phyloP scores from a whole-genome alignment of 352 stramenopile genomes.

The Detonula confervacea region DNA sequence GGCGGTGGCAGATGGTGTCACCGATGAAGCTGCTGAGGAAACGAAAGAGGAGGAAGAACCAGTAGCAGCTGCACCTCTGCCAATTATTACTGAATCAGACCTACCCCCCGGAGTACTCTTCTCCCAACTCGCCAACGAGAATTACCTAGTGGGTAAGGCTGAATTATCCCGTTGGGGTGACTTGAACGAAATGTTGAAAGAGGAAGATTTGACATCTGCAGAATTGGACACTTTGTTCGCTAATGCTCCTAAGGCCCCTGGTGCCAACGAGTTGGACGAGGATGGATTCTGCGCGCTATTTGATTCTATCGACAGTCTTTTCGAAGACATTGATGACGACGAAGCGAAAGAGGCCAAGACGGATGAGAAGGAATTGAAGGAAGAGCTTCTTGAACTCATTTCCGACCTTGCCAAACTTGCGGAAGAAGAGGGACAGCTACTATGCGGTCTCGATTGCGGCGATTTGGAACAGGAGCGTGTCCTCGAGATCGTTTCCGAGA shows the following conservation, averaged over 20 bases:
- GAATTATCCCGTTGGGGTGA: constrained; percentile 74
- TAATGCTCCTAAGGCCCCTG: constrained; percentile 41
- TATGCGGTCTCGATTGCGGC: constrained; percentile 68
- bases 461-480: constrained; percentile 73
- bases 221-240: constrained; percentile 74
- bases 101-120: constrained; percentile 71
- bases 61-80: background rate
- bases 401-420: constrained; percentile 50
- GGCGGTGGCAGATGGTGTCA: constrained; percentile 36
- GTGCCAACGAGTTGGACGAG: constrained; percentile 62
- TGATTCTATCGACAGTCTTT: constrained; percentile 76
- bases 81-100: constrained; percentile 58
- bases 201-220: constrained; percentile 59
- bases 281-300: constrained; percentile 68
- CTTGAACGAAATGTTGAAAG: constrained; percentile 72
- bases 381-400: constrained; percentile 64
- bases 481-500: constrained; percentile 59
- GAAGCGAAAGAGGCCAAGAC: constrained; percentile 27
- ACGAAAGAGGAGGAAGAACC: background rate
- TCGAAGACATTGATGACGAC: constrained; percentile 68
- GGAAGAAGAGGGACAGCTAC: constrained; percentile 55
- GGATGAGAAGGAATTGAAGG: constrained; percentile 34
- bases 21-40: constrained; percentile 8
- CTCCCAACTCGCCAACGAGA: constrained; percentile 62
- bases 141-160: constrained; percentile 64